Base-by-base conservation (phyloP, 2,329 filamentous ascomycete genomes). In the Apiospora saccharicola region DNA sequence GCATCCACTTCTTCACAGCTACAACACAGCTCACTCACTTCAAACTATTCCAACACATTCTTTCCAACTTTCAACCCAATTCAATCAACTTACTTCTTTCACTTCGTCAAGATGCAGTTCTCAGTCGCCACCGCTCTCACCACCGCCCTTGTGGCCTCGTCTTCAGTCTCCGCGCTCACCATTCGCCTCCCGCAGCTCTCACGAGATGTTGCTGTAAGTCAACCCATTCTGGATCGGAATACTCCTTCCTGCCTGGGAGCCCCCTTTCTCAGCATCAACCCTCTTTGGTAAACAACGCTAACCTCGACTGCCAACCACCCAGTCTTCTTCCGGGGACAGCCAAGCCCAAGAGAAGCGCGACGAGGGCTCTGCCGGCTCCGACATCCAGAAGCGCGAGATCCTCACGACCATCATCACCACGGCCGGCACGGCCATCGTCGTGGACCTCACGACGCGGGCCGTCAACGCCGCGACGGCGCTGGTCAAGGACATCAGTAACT, bases 401-500 rank as follows among this genome's bases (percentile, higher is more conserved):
- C 24, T 46, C 37, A 44, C 64, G 64, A 61, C 71, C 47, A 69
- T 68, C 43, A 51, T 68, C 16, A 37, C 71, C 64, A 69, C 69
- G 43, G 73, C 47, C 26, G 47, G 64, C 19, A 69, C 68, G 16
- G 53, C 72, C 19, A 19, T 74, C 37, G 68, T 70, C 67, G 57
- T 71, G n/a, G 70, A 70, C 34, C 73, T 73, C 22, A 70, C 73
- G 14, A 61, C 74, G 37, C 69, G 70, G 68, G 73, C 70, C 22
- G 47, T 69, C 47, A 37, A 37, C 16, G 26, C 68, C 12, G 34
- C 47, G 16, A 37, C 24, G 68, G n/a, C 8, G 4, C 26, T 69
- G 24, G 71, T 75, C 69, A 70, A 70, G 57, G 68, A 75, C 71
- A 49, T 73, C 22, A 8, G 69, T 53, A 72, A 73, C 64, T 75